A percentile compares a stretch with the other conserved stretches of the same genome.
Conservation (phyloP, 257 asterid species). For the Solanum appendiculatum region DNA sequence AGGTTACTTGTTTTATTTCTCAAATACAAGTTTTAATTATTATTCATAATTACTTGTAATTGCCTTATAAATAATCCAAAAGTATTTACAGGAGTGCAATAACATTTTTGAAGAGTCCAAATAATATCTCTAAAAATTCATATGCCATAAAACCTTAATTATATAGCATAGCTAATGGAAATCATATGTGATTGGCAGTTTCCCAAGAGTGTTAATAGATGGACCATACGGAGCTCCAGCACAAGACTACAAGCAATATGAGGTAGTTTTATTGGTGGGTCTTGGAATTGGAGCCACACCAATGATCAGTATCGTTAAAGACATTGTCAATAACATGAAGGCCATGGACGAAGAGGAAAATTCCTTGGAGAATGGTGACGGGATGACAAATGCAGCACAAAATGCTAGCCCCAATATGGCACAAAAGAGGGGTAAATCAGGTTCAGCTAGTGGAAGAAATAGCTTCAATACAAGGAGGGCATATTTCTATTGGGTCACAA, state of each 20-base stretch:
- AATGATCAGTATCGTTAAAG: constrained; percentile 83
- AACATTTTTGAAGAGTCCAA: neutral
- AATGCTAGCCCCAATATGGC: constrained; percentile 5
- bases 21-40: neutral
- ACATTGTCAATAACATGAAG: constrained; percentile 76
- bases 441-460: constrained; percentile 12
- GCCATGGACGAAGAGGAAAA: constrained; percentile 46
- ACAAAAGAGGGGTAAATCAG: constrained; percentile 13
- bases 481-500: constrained; percentile 81
- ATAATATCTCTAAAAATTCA: neutral
- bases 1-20: neutral
- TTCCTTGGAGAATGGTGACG: constrained; percentile 32
- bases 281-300: constrained; percentile 89
- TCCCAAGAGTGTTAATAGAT: constrained; percentile 64
- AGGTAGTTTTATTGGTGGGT: constrained; percentile 70
- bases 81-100: accelerated
- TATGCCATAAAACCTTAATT: neutral
- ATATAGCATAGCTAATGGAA: neutral
- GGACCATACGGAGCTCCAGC: constrained; percentile 97
- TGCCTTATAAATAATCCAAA: neutral
- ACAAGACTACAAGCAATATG: constrained; percentile 93
- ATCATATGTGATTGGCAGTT: constrained; percentile 22
- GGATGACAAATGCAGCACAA: neutral
- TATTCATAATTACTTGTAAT: neutral
- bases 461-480: constrained; percentile 65